Evolutionary conservation across 768 basidiomycete genomes (phyloP), one percentile per base, ranked within the genome.

Genomic region (Cystofilobasidium bisporidii): DNA sequence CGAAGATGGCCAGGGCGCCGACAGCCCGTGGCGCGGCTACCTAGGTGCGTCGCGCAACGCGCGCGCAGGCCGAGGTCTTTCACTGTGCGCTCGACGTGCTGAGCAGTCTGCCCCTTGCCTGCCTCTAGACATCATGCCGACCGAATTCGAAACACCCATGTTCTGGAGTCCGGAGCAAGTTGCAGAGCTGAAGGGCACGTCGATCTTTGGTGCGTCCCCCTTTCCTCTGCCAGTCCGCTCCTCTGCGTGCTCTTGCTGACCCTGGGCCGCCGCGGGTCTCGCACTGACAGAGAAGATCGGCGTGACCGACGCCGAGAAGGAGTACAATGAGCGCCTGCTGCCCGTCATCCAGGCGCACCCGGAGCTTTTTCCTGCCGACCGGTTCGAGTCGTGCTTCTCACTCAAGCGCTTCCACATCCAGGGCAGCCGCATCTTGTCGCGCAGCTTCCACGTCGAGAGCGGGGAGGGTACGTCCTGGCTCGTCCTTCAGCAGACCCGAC

Each of bases 371-470:
- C 81, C 81, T 14, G 77, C 80, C 3, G 78, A 79, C 17, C 77
- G 80, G 28, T 74, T 36, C 50, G 48, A 63, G 11, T 40, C 30
- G 24, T 78, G 81, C 73, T 96, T 88, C 76, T 83, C 86, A 0
- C 76, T 92, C 18, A 82, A 85, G 50, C 79, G 82, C 24, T 97
- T 87, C 73, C 96, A 98, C 76, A 77, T 88, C 38, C 89, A 89
- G 81, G 96, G 96, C 11, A 92, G 89, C 70, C 82, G 89, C 30
- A 90, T 99, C 67, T 82, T 97, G 8, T 96, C 92, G 6, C 83
- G 96, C 48, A 92, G 91, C 73, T 99, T 99, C 77, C 84, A 84
- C 36, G 85, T 99, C 36, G 85, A 86, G 67, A 81, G 64, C 26
- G 57, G 73, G 79, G 65, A 77, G 78, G 72, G 43, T 56, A 56